These are phyloP conservation scores for Termitomyces titanicus DNA, from an alignment of 768 basidiomycete genomes.

Conservation along the genomic window DNA sequence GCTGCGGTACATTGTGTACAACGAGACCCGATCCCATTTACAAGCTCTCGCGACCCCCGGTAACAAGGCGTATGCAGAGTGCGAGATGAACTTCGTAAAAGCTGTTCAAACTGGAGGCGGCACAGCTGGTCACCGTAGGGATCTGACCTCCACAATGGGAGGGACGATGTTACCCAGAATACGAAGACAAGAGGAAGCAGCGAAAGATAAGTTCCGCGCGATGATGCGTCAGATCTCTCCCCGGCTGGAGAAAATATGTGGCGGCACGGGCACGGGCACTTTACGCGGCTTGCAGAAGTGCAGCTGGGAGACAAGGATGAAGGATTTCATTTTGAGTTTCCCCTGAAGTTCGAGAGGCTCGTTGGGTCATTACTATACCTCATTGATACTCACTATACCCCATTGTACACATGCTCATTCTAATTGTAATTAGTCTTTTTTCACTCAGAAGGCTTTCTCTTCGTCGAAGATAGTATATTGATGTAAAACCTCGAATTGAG, in stretches of 20 bases:
- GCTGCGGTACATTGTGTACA: conserved; percentile 47
- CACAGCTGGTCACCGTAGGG: conserved; percentile 1
- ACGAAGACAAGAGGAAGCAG: conserved; percentile 8
- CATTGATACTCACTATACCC: too few relatives aligned
- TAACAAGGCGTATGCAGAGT: conserved; percentile 36
- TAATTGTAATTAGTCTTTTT: not conserved
- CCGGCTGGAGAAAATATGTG: conserved; percentile 39
- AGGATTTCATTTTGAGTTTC: conserved; percentile 56
- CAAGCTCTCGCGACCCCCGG: conserved; percentile 30
- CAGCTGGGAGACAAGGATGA: conserved; percentile 61
- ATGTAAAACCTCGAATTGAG: too few relatives aligned
- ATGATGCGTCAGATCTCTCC: conserved; percentile 31
- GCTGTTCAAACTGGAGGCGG: not conserved
- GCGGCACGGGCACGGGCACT: conserved; percentile 29
- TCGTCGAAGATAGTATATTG: too few relatives aligned
- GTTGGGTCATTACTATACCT: not conserved
- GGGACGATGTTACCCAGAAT: conserved; percentile 11
- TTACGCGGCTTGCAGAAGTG: conserved; percentile 40
- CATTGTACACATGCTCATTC: not conserved
- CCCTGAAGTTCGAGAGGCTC: conserved; percentile 33
- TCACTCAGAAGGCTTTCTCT: not conserved
- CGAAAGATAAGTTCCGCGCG: conserved; percentile 16
- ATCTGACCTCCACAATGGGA: conserved; percentile 11
- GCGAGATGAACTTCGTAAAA: conserved; percentile 38
- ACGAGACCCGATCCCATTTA: conserved; percentile 34